These are phyloP conservation scores for Phytopythium mirpurense DNA, from an alignment of 352 stramenopile genomes.

Conservation along the genomic window DNA sequence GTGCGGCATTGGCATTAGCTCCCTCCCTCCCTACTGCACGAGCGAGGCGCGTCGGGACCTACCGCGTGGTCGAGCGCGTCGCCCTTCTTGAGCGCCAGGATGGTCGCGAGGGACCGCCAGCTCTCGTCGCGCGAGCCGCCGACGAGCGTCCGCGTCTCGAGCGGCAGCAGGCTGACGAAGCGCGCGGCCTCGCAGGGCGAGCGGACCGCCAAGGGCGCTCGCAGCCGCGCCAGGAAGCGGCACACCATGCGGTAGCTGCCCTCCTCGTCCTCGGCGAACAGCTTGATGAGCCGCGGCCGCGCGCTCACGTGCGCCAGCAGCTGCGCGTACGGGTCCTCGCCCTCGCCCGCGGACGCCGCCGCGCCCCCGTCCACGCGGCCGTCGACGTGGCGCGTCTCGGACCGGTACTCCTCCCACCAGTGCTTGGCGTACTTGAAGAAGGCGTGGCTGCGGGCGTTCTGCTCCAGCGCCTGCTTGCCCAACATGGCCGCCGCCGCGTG, in stretches of 20 bases:
- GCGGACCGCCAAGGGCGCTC: constrained; percentile 35
- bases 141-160: constrained; percentile 43
- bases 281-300: constrained; percentile 53
- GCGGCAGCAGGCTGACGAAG: constrained; percentile 80
- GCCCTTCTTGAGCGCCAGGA: constrained; percentile 70
- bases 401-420: constrained; percentile 81
- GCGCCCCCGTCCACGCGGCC: background rate
- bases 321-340: constrained; percentile 19
- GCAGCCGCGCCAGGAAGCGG: constrained; percentile 73
- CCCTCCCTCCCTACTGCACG: no score
- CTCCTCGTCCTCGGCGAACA: constrained; percentile 87
- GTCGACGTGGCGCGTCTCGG: constrained; percentile 19
- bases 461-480: constrained; percentile 47
- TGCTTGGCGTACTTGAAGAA: constrained; percentile 83
- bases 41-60: background rate
- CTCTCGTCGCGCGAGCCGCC: constrained; percentile 56
- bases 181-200: constrained; percentile 79
- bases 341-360: constrained; percentile 3
- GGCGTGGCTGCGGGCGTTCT: constrained; percentile 43
- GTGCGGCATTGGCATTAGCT: no score
- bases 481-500: constrained; percentile 42
- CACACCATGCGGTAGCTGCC: constrained; percentile 82
- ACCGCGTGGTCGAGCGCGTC: constrained; percentile 84
- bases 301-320: constrained; percentile 9
- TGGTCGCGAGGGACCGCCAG: constrained; percentile 71